Evolutionary conservation across 2,329 filamentous ascomycete genomes (phyloP), one percentile per base, ranked within the genome.

Genomic region (Byssochlamys sp.): DNA sequence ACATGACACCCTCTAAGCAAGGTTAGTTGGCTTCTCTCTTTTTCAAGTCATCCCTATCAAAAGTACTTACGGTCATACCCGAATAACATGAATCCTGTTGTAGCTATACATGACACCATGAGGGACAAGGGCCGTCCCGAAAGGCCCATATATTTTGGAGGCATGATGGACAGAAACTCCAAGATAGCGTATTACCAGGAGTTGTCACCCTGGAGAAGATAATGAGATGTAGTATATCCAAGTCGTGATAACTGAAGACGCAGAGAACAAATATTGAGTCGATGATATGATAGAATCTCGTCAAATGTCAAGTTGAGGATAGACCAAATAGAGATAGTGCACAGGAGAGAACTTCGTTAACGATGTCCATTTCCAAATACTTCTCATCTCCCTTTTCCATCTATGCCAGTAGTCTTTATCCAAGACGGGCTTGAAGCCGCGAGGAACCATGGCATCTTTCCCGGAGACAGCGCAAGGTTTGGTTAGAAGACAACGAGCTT

Each of bases 1-100:
- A 63, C 62, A 66, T 66, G 11, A 66, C 62, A 55, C 62, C 64
- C 61, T 66, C 59, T 31, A 27, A 27, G 27, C 6, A 33, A 4
- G 1, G 31, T 56, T 29, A 57, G 51, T 48, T 4, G 14, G n/a
- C 3, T 19, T 4, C 39, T n/a, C 9, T 29, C 12, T 56, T 25
- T 45, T 24, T 24, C 25, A 11, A 24, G 28, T 48, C 31, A n/a
- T 10, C 6, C 6, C 19, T 4, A 49, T 19, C 54, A 11, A 4
- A 19, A 31, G n/a, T n/a, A 62, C 67, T 56, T 64, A 73, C 69
- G 80, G 58, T 82, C 79, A 62, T 82, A 82, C 50, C 80, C 80
- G 59, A 82, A 82, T 19, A 83, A 77, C 12, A 83, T 68, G 69
- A 84, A 84, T 3, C 80, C 82, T 5, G 78, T 82, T 2, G 82